phyloP scores from a whole-genome alignment of 805 yeast genomes.

The Teunomyces lycoperdinae region DNA sequence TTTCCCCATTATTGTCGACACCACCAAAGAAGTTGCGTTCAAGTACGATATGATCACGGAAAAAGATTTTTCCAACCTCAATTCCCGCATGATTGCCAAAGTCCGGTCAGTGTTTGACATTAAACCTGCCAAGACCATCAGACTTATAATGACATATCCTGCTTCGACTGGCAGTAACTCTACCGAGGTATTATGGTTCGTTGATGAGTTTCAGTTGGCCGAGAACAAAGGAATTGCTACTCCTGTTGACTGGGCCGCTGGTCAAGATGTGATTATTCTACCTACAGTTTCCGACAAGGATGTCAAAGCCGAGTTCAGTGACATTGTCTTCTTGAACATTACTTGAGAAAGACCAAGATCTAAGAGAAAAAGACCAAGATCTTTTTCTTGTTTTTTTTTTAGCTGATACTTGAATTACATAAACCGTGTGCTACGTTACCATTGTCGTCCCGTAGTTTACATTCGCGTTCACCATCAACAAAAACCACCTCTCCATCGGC shows the following conservation, averaged over 20 bases:
- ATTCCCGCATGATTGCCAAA: constrained; percentile 63
- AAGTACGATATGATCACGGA: constrained; percentile 69
- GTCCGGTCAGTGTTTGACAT: constrained; percentile 71
- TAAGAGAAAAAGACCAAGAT: not conserved
- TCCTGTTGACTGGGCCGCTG: constrained; percentile 71
- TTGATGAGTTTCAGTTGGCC: constrained; percentile 66
- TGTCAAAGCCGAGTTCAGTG: constrained; percentile 60
- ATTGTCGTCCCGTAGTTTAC: not conserved
- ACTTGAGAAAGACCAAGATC: constrained; percentile 54
- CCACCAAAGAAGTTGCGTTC: constrained; percentile 56
- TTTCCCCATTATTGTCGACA: constrained; percentile 72
- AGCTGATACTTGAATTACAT: constrained; percentile 5
- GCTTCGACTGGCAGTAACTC: constrained; percentile 76
- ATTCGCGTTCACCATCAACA: constrained; percentile 10
- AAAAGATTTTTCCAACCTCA: constrained; percentile 66
- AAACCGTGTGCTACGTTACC: not conserved
- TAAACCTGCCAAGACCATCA: constrained; percentile 62
- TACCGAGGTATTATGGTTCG: constrained; percentile 66
- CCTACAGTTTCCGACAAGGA: constrained; percentile 60
- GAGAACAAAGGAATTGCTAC: constrained; percentile 63
- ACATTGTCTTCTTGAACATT: constrained; percentile 59
- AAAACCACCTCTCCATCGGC: constrained; percentile 27
- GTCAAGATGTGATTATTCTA: constrained; percentile 71
- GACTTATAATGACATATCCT: constrained; percentile 66
- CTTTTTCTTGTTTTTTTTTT: not conserved